These are phyloP conservation scores for Penicillium sp. DNA, from an alignment of 2,329 filamentous ascomycete species.

Conservation along the genomic window DNA sequence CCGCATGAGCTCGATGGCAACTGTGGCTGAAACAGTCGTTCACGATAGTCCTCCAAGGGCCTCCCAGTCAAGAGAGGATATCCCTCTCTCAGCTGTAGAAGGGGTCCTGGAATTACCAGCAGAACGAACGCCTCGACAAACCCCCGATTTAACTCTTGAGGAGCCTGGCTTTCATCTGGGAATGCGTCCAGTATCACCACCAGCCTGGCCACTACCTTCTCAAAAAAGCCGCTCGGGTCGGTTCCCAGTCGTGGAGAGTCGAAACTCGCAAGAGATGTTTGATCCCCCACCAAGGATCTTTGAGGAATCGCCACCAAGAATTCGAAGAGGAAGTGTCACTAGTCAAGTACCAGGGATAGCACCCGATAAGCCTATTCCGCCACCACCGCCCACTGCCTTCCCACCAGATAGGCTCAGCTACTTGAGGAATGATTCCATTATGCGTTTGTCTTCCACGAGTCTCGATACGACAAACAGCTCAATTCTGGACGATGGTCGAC, in stretches of 20 bases:
- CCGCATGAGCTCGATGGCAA: conserved; percentile 32
- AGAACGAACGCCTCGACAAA: conserved; percentile 39
- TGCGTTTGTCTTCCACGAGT: conserved; percentile 38
- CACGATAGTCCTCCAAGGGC: conserved; percentile 17
- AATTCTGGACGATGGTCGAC: conserved; percentile 35
- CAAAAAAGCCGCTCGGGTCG: conserved; percentile 23
- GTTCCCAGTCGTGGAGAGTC: conserved; percentile 27
- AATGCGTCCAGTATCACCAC: conserved; percentile 30
- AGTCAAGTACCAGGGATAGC: conserved; percentile 33
- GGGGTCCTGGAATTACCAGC: conserved; percentile 35
- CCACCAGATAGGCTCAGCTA: conserved; percentile 34
- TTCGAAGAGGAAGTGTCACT: conserved; percentile 35
- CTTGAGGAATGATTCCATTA: conserved; percentile 35
- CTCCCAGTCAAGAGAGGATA: conserved; percentile 28
- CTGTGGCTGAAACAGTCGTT: conserved; percentile 30
- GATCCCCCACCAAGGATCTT: conserved; percentile 24
- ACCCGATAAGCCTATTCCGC: conserved; percentile 39
- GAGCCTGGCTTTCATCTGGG: conserved; percentile 21
- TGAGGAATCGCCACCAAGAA: conserved; percentile 23
- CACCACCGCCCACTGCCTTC: conserved; percentile 32
- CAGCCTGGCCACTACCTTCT: conserved; percentile 31
- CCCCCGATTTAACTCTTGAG: conserved; percentile 33
- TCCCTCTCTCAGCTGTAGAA: conserved; percentile 36
- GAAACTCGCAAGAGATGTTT: conserved; percentile 19
- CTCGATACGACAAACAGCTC: conserved; percentile 41